Conservation (phyloP, 345 rosid genomes). For the Aurinia saxatilis region DNA sequence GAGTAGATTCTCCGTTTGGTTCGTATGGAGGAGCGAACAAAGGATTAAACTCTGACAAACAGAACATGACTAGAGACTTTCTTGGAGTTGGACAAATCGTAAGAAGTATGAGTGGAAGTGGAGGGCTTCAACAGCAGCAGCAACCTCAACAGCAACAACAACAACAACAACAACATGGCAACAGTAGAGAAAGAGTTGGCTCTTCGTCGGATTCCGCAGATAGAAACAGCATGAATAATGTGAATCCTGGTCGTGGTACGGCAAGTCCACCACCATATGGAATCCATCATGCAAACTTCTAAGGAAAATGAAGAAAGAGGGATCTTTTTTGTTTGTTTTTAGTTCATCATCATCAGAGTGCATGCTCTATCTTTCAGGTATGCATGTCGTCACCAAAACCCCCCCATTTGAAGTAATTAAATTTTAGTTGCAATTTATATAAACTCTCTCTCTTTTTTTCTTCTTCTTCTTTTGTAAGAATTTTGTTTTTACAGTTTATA, state of each 20-base stretch:
- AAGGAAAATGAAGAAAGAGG: neutral
- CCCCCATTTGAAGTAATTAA: constrained; percentile 28
- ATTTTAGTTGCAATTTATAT: constrained; percentile 24
- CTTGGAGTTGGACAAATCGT: constrained; percentile 71
- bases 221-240: constrained; percentile 28
- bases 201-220: constrained; percentile 41
- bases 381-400: constrained; percentile 20
- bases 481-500: constrained; percentile 23
- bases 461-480: constrained; percentile 26
- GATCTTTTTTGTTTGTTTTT: neutral
- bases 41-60: constrained; percentile 34
- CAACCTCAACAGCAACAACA: constrained; percentile 8
- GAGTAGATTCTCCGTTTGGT: constrained; percentile 31
- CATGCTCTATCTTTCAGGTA: constrained; percentile 28
- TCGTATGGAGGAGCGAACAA: constrained; percentile 22
- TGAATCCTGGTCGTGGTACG: constrained; percentile 30
- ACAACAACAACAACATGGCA: constrained; percentile 18
- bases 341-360: constrained; percentile 10
- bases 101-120: constrained; percentile 40
- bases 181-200: constrained; percentile 23
- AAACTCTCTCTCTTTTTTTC: constrained; percentile 9
- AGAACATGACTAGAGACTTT: constrained; percentile 58
- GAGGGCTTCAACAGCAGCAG: constrained; percentile 33
- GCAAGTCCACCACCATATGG: constrained; percentile 31
- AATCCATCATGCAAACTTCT: constrained; percentile 30